These are phyloP conservation scores for Infundibulicybe gibba DNA, from an alignment of 768 basidiomycete genomes.

Conservation along the genomic window DNA sequence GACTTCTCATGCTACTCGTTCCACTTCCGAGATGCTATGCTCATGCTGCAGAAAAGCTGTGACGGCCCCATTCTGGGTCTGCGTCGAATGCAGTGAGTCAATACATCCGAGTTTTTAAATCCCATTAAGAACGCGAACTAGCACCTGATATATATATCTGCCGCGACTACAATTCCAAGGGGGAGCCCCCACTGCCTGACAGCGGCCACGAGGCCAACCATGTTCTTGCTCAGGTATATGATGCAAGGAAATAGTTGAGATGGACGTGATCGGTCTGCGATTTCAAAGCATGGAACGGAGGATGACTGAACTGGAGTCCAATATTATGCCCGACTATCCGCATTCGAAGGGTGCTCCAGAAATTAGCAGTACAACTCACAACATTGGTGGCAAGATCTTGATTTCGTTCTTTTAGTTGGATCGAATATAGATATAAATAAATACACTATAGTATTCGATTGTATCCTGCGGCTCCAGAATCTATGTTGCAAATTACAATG, in stretches of 20 bases:
- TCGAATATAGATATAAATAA: no score
- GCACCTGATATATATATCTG: constrained; percentile 30
- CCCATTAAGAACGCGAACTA: constrained; percentile 4
- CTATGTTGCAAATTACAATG: no score
- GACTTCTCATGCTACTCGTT: background rate
- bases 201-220: constrained; percentile 16
- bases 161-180: constrained; percentile 21
- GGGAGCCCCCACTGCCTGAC: constrained; percentile 1
- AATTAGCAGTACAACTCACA: background rate
- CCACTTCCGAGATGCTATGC: constrained; percentile 5
- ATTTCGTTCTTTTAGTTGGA: no score
- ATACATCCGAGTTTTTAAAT: background rate
- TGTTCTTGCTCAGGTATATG: constrained; percentile 23
- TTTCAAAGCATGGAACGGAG: constrained; percentile 21
- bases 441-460: no score
- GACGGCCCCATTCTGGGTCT: constrained; percentile 16
- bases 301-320: constrained; percentile 21
- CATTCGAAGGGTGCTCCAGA: constrained; percentile 6
- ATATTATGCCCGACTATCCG: constrained; percentile 9
- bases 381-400: background rate
- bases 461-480: no score
- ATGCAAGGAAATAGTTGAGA: constrained; percentile 13
- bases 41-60: constrained; percentile 12
- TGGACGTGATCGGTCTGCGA: constrained; percentile 5
- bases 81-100: constrained; percentile 12